These are phyloP conservation scores for Colletotrichum sp. DNA, from an alignment of 2,329 filamentous ascomycete species.

Conservation along the genomic window DNA sequence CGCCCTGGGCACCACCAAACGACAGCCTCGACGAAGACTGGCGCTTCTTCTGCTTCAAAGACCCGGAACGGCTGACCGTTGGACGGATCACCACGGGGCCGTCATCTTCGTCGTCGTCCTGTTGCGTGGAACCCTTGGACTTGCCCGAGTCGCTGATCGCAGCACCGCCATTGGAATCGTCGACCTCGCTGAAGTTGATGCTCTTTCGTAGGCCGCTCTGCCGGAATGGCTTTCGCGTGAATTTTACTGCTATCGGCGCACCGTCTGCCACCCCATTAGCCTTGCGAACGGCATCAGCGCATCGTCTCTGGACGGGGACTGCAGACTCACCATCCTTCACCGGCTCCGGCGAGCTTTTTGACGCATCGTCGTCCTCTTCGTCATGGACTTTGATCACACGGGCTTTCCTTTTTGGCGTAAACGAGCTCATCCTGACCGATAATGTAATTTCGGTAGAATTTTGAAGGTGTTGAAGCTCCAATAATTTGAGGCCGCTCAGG, in stretches of 20 bases:
- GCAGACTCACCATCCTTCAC: constrained; percentile 43
- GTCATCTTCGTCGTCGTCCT: constrained; percentile 48
- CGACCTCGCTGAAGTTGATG: constrained; percentile 50
- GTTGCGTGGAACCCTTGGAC: constrained; percentile 24
- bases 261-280: constrained; percentile 16
- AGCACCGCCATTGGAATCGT: constrained; percentile 18
- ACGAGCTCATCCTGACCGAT: constrained; percentile 54
- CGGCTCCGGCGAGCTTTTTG: constrained; percentile 24
- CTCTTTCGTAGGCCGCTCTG: constrained; percentile 64
- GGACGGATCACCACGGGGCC: constrained; percentile 57
- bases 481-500: not conserved
- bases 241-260: constrained; percentile 17
- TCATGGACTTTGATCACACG: constrained; percentile 78
- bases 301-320: constrained; percentile 11
- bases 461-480: not conserved
- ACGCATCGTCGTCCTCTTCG: constrained; percentile 57
- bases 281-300: constrained; percentile 30
- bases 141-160: not conserved
- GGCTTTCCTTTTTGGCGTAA: constrained; percentile 69
- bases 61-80: constrained; percentile 49
- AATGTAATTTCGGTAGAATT: not conserved
- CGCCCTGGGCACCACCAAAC: constrained; percentile 62
- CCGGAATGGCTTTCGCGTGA: constrained; percentile 56
- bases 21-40: constrained; percentile 71
- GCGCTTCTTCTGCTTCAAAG: constrained; percentile 71